These are phyloP conservation scores for Carallia brachiata DNA, from an alignment of 345 rosid genomes.

Conservation along the genomic window DNA sequence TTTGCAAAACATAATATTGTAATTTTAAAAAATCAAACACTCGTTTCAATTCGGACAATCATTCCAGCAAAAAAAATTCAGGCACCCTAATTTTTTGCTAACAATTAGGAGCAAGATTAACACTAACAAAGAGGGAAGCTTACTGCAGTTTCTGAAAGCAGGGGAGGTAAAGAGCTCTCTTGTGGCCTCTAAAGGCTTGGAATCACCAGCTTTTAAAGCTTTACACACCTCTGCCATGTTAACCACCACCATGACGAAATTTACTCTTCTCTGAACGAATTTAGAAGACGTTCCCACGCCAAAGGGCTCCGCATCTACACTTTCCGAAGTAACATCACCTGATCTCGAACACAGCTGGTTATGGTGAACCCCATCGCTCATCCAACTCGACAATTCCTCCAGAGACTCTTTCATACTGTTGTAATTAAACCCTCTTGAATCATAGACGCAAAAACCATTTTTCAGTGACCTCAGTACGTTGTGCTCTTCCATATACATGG, in stretches of 20 bases:
- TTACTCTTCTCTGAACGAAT: constrained; percentile 46
- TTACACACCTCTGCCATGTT: constrained; percentile 43
- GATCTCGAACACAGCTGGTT: constrained; percentile 45
- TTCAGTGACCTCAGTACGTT: constrained; percentile 49
- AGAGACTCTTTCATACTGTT: constrained; percentile 27
- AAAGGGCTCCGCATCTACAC: constrained; percentile 23
- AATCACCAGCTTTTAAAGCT: constrained; percentile 43
- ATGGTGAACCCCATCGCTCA: constrained; percentile 54
- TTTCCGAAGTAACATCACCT: constrained; percentile 24
- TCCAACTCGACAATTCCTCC: constrained; percentile 50
- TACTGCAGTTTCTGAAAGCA: constrained; percentile 49
- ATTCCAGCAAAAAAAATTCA: too few species aligned
- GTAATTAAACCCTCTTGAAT: constrained; percentile 52
- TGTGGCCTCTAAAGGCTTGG: constrained; percentile 41
- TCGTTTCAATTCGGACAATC: too few species aligned
- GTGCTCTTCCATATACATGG: constrained; percentile 56
- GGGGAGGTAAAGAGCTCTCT: constrained; percentile 42
- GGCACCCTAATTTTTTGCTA: too few species aligned
- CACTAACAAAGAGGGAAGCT: constrained; percentile 18
- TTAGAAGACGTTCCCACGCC: constrained; percentile 32
- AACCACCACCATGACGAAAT: constrained; percentile 49
- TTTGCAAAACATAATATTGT: too few species aligned
- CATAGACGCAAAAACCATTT: constrained; percentile 54
- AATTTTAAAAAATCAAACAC: too few species aligned
- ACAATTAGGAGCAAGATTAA: background rate